Conservation (phyloP, 2,329 filamentous ascomycete species). For the Byssothecium circinans region DNA sequence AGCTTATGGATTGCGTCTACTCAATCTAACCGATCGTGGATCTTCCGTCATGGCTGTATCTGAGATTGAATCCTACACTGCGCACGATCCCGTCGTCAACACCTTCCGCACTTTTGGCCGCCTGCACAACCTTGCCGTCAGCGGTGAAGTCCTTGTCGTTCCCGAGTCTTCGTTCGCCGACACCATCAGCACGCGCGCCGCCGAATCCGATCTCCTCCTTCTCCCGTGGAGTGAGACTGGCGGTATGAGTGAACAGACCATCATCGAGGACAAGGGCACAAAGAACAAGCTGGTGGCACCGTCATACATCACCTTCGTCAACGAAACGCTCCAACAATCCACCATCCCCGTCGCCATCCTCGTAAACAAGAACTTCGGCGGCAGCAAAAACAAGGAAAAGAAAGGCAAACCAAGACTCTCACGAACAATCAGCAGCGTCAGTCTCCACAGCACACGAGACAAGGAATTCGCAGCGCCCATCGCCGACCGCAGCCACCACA, state of each 20-base stretch:
- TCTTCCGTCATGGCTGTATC: conserved; percentile 95
- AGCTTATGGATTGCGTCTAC: conserved; percentile 80
- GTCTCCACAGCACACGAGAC: conserved; percentile 60
- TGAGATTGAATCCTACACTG: conserved; percentile 70
- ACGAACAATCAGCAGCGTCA: conserved; percentile 36
- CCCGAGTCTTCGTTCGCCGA: conserved; percentile 79
- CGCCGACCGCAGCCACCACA: conserved; percentile 72
- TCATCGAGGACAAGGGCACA: conserved; percentile 52
- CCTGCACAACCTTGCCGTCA: conserved; percentile 79
- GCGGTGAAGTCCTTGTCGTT: conserved; percentile 77
- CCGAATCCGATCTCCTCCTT: conserved; percentile 67
- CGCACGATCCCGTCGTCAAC: conserved; percentile 79
- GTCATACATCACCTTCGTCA: conserved; percentile 74
- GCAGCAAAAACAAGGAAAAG: conserved; percentile 44
- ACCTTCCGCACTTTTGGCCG: conserved; percentile 87
- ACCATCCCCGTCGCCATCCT: conserved; percentile 74
- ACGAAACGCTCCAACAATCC: conserved; percentile 63
- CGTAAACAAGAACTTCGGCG: conserved; percentile 71
- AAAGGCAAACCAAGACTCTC: conserved; percentile 25
- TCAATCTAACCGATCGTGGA: conserved; percentile 87
- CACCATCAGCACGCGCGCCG: conserved; percentile 67
- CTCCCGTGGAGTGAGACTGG: conserved; percentile 90
- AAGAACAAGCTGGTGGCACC: conserved; percentile 62
- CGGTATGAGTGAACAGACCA: conserved; percentile 67
- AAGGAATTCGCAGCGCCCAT: conserved; percentile 58